Conservation (phyloP, 163 green algal species). For the Volvox carteri region DNA sequence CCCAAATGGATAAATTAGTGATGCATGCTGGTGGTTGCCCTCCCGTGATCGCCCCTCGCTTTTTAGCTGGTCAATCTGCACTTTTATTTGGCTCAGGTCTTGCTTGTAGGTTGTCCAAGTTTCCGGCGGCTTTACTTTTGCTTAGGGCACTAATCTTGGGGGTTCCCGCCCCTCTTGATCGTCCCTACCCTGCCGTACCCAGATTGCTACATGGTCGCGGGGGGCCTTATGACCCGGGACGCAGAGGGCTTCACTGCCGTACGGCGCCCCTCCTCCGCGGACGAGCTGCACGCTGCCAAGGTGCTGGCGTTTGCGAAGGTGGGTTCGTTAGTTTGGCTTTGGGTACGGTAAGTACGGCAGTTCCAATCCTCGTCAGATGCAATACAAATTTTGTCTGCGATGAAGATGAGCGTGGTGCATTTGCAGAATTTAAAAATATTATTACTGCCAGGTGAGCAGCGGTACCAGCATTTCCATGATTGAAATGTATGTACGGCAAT, state of each 20-base stretch:
- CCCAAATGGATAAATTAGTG: too few species aligned
- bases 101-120: too few species aligned
- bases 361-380: neutral
- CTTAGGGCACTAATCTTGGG: too few species aligned
- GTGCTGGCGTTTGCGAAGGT: constrained; percentile 49
- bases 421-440: neutral
- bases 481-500: neutral
- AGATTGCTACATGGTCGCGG: constrained; percentile 58
- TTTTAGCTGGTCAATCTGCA: too few species aligned
- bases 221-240: constrained; percentile 37
- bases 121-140: too few species aligned
- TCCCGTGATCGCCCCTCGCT: too few species aligned
- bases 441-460: neutral
- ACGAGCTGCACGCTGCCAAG: constrained; percentile 46
- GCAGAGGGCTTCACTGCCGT: constrained; percentile 22
- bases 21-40: too few species aligned
- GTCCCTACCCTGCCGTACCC: neutral
- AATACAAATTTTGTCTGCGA: neutral
- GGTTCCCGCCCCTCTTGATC: too few species aligned
- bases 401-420: neutral
- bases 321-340: neutral
- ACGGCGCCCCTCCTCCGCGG: neutral
- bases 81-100: too few species aligned
- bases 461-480: neutral
- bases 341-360: neutral